Evolutionary conservation across 352 stramenopile genomes (phyloP).

Genomic region (Globisporangium mamillatum): DNA sequence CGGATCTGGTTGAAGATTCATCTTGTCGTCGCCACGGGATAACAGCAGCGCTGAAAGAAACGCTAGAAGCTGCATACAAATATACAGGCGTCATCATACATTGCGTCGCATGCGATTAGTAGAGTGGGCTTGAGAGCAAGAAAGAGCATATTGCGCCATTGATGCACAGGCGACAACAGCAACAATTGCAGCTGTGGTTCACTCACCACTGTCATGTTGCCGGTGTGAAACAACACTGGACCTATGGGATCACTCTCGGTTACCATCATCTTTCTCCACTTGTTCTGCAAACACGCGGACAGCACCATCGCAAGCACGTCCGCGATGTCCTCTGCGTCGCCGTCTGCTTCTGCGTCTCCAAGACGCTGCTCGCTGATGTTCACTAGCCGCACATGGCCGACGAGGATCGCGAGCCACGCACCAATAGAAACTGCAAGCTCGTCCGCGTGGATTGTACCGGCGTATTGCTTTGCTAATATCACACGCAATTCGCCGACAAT

Average conservation of each 20-base stretch:
- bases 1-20: background rate
- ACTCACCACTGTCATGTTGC: conserved; percentile 5
- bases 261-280: background rate
- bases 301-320: conserved; percentile 13
- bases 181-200: background rate
- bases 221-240: background rate
- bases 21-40: no score
- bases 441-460: background rate
- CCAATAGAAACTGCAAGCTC: background rate
- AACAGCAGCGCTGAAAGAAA: background rate
- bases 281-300: background rate
- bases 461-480: background rate
- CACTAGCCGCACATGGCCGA: background rate
- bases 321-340: conserved; percentile 7
- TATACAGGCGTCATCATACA: background rate
- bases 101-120: background rate
- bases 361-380: background rate
- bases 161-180: background rate
- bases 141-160: background rate
- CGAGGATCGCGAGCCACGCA: background rate
- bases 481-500: conserved; percentile 1
- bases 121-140: background rate
- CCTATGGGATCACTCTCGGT: background rate
- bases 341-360: background rate
- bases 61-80: background rate